Conservation (phyloP, 2,329 filamentous ascomycete species). For the Ceratocystis diversiconidia region DNA sequence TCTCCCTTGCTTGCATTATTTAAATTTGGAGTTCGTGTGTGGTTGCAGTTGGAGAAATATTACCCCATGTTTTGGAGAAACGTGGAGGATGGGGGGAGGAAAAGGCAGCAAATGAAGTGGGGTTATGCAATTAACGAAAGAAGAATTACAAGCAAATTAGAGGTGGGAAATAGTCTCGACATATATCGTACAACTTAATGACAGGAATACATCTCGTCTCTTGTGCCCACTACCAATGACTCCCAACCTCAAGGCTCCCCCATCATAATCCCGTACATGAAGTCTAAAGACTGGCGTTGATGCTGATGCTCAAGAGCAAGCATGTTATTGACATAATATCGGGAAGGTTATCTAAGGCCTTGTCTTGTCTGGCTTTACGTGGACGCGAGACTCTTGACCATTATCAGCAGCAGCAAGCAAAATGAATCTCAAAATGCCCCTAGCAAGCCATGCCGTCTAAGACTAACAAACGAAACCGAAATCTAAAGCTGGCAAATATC, state of each 20-base stretch:
- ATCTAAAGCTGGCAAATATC: neutral
- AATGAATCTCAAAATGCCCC: neutral
- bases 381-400: neutral
- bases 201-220: neutral
- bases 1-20: no score
- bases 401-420: no score
- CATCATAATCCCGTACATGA: neutral
- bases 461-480: neutral
- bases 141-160: neutral
- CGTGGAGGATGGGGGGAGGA: neutral
- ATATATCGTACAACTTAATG: neutral
- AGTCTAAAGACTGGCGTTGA: neutral
- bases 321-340: neutral
- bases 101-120: neutral
- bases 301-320: constrained; percentile 5
- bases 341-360: neutral
- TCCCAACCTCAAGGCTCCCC: neutral
- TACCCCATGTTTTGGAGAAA: neutral
- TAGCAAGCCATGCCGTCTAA: neutral
- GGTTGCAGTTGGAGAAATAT: neutral
- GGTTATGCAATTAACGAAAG: neutral
- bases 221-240: neutral
- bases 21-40: neutral
- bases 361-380: neutral
- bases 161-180: neutral